phyloP scores from a whole-genome alignment of 2,329 filamentous ascomycete species.

The Ceratocystis cacaofunesta region DNA sequence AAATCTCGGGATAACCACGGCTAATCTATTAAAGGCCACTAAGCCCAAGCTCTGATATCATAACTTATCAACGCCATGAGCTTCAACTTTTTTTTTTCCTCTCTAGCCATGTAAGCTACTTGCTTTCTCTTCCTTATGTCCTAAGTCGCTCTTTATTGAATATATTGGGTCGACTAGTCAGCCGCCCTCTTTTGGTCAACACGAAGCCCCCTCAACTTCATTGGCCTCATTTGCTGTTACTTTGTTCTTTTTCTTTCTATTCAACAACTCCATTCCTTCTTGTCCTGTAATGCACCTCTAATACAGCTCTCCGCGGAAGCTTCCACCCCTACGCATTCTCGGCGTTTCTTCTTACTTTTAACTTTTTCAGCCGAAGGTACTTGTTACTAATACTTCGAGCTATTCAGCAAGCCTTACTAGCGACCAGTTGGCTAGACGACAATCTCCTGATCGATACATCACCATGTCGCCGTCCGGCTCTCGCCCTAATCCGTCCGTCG shows the following conservation, averaged over 20 bases:
- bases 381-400: not conserved
- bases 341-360: not conserved
- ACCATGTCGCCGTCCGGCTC: not conserved
- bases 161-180: not conserved
- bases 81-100: conserved; percentile 1
- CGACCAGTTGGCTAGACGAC: not conserved
- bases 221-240: not conserved
- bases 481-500: conserved; percentile 9
- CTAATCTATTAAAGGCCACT: conserved; percentile 5
- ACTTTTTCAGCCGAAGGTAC: not conserved
- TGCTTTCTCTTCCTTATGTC: not conserved
- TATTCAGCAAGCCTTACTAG: not conserved
- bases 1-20: not conserved
- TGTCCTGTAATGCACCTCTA: conserved; percentile 13
- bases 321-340: conserved; percentile 15
- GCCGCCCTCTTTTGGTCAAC: not conserved
- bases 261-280: not conserved
- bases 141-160: conserved; percentile 1
- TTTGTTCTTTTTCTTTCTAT: not conserved
- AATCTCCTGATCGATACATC: not conserved
- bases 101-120: not conserved
- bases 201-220: not conserved
- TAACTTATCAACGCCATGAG: not conserved
- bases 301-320: conserved; percentile 11
- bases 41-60: conserved; percentile 7